Evolutionary conservation across 2,329 filamentous ascomycete genomes (phyloP).

Genomic region (Chrysoporthe austroafricana): DNA sequence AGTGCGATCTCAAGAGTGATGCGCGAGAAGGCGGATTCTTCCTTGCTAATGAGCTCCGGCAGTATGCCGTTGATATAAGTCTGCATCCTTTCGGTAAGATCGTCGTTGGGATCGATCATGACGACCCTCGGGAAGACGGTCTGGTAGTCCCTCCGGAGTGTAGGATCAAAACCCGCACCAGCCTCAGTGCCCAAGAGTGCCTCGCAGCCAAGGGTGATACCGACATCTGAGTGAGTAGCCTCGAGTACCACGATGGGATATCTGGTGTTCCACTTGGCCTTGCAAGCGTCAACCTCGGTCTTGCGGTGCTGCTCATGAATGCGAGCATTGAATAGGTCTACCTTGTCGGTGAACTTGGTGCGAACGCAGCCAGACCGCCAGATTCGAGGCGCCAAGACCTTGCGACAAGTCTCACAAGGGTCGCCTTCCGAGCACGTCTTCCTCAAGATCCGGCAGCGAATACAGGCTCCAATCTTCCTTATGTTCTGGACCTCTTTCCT

Average conservation of each 20-base stretch:
- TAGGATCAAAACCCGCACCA: conserved; percentile 39
- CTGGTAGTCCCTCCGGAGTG: conserved; percentile 39
- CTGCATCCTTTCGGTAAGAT: conserved; percentile 62
- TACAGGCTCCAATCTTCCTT: conserved; percentile 67
- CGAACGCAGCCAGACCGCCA: conserved; percentile 68
- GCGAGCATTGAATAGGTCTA: conserved; percentile 66
- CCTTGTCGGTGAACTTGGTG: conserved; percentile 63
- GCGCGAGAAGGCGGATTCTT: conserved; percentile 63
- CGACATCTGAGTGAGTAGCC: conserved; percentile 59
- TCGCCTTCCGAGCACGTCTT: conserved; percentile 69
- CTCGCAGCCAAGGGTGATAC: conserved; percentile 48
- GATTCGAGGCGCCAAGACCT: conserved; percentile 65
- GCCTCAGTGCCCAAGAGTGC: conserved; percentile 45
- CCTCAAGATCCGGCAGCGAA: conserved; percentile 66
- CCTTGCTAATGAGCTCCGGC: conserved; percentile 60
- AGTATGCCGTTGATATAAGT: conserved; percentile 63
- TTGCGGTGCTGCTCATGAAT: conserved; percentile 66
- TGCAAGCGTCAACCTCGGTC: conserved; percentile 60
- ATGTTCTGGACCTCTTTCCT: conserved; percentile 68
- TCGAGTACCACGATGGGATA: conserved; percentile 57
- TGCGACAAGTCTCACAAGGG: conserved; percentile 66
- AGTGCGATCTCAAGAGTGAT: conserved; percentile 58
- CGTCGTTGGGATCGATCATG: conserved; percentile 66
- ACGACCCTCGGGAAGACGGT: conserved; percentile 46
- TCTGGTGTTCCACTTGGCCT: conserved; percentile 52